These are phyloP conservation scores for Ogataea populi-albae DNA, from an alignment of 805 yeast genomes.

Conservation along the genomic window DNA sequence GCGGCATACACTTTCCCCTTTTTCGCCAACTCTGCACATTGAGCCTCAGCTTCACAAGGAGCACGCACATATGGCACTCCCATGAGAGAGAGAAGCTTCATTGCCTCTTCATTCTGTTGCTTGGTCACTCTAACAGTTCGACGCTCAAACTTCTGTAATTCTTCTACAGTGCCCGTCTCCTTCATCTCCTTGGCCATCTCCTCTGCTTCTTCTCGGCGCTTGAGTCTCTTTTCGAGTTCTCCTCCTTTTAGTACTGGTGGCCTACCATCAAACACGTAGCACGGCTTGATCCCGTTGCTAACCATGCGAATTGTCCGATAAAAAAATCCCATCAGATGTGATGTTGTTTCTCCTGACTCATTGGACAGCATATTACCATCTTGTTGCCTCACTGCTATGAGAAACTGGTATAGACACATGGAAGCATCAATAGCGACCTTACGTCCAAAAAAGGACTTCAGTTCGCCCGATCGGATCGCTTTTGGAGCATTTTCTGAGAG, in stretches of 20 bases:
- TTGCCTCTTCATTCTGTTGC: constrained; percentile 94
- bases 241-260: constrained; percentile 95
- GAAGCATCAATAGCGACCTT: constrained; percentile 98
- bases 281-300: constrained; percentile 92
- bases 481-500: constrained; percentile 86
- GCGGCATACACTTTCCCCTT: constrained; percentile 94
- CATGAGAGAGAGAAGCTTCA: constrained; percentile 75
- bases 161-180: constrained; percentile 79
- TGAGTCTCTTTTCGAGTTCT: constrained; percentile 82
- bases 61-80: constrained; percentile 94
- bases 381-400: constrained; percentile 93
- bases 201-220: constrained; percentile 78
- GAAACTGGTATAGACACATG: constrained; percentile 93
- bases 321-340: constrained; percentile 95
- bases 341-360: constrained; percentile 87
- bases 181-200: constrained; percentile 69
- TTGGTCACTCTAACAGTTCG: constrained; percentile 84
- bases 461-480: constrained; percentile 73
- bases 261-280: constrained; percentile 95
- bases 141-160: constrained; percentile 71
- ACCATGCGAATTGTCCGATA: constrained; percentile 88
- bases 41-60: constrained; percentile 99
- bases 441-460: constrained; percentile 85
- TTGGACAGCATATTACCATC: constrained; percentile 93
- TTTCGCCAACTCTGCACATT: constrained; percentile 89